A percentile compares a stretch with the other conserved stretches of the same genome.
Conservation (phyloP, 2,329 filamentous ascomycete species). For the Pseudogymnoascus sp. region DNA sequence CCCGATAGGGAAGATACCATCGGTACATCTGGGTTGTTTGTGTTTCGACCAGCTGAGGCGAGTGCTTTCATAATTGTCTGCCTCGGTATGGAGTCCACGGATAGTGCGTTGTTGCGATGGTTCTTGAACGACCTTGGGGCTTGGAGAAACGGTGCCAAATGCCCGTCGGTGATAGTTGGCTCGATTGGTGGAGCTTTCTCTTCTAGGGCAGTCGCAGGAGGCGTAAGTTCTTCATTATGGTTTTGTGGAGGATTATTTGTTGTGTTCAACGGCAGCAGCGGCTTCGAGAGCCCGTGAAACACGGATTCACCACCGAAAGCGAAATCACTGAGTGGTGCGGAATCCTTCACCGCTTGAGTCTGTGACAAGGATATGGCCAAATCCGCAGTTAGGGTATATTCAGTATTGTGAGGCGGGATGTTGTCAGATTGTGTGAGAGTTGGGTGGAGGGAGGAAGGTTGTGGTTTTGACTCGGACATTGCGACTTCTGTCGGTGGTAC, state of each 20-base stretch:
- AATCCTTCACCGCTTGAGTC: background rate
- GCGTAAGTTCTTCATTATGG: slow-evolving; percentile 6
- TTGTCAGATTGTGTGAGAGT: background rate
- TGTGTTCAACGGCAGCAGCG: slow-evolving; percentile 35
- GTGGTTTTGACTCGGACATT: background rate
- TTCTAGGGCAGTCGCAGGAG: slow-evolving; percentile 8
- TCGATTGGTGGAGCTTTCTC: background rate
- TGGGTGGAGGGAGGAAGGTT: background rate
- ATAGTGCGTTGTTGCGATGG: slow-evolving; percentile 27
- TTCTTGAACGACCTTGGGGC: slow-evolving; percentile 16
- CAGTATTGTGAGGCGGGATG: background rate
- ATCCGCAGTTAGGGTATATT: slow-evolving; percentile 15
- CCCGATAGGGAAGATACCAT: slow-evolving; percentile 50
- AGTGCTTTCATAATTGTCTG: slow-evolving; percentile 79
- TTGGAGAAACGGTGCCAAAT: slow-evolving; percentile 21
- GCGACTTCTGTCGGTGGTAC: background rate
- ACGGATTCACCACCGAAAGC: slow-evolving; percentile 30
- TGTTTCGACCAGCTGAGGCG: slow-evolving; percentile 55
- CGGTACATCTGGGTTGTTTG: slow-evolving; percentile 43
- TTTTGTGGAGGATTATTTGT: slow-evolving; percentile 22
- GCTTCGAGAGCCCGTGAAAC: slow-evolving; percentile 34
- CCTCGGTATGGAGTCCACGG: slow-evolving; percentile 47
- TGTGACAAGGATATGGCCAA: background rate
- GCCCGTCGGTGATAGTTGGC: slow-evolving; percentile 8
- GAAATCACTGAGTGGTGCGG: slow-evolving; percentile 15